A percentile compares a stretch with the other conserved stretches of the same genome.
These are phyloP conservation scores for Solanum peruvianum DNA, from an alignment of 257 asterid species.

Conservation along the genomic window DNA sequence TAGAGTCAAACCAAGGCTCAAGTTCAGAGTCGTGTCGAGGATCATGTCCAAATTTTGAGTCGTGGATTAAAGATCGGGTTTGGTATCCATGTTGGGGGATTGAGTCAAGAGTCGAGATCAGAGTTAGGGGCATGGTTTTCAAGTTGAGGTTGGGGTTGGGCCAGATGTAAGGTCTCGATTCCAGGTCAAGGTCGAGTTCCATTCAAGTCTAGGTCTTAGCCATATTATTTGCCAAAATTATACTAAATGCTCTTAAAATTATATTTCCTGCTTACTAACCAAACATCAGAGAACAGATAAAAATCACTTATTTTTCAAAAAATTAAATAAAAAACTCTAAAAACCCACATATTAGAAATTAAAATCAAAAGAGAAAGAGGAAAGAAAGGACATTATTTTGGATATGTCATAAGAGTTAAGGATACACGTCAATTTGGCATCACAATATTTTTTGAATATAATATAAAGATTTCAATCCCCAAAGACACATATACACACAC, in stretches of 20 bases:
- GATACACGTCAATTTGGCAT: background rate
- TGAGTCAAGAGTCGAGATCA: too few relatives aligned
- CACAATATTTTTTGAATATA: background rate
- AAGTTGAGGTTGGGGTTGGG: too few relatives aligned
- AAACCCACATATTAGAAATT: too few relatives aligned
- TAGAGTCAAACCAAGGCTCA: too few relatives aligned
- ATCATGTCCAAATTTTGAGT: too few relatives aligned
- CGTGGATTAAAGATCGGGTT: too few relatives aligned
- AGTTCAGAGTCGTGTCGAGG: too few relatives aligned
- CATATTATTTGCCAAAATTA: too few relatives aligned
- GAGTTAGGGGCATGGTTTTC: too few relatives aligned
- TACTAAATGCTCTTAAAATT: too few relatives aligned
- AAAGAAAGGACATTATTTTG: background rate
- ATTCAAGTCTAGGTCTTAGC: background rate
- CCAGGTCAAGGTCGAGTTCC: background rate
- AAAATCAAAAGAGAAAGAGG: background rate
- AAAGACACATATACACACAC: background rate
- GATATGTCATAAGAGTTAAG: background rate
- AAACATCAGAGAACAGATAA: background rate
- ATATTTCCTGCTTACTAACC: background rate
- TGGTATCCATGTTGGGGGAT: too few relatives aligned
- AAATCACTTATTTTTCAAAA: too few relatives aligned
- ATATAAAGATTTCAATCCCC: background rate
- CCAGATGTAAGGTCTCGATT: background rate
- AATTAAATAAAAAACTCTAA: accelerated